Conservation (phyloP, 1,139 yeast genomes). For the Nakaseomyces nivariensis region DNA sequence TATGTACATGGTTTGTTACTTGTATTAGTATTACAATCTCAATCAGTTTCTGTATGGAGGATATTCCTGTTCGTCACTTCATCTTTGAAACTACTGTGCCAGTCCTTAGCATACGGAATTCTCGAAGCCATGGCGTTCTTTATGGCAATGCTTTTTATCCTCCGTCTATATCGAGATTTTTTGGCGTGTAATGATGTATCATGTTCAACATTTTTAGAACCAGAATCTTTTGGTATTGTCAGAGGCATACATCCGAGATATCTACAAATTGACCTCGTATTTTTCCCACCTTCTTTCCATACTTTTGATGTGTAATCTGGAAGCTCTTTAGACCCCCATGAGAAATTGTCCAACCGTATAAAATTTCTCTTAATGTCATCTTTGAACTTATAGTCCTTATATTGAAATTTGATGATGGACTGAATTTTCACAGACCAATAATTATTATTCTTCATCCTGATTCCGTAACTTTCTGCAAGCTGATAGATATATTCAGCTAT, state of each 20-base stretch:
- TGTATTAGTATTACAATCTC: background rate
- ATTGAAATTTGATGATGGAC: conserved; percentile 12
- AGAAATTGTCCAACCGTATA: background rate
- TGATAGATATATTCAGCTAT: conserved; percentile 13
- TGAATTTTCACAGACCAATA: conserved; percentile 23
- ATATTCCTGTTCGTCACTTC: conserved; percentile 15
- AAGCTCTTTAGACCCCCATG: background rate
- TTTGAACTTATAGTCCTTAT: conserved; percentile 3
- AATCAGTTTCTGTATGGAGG: background rate
- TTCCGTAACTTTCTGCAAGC: background rate
- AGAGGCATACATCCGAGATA: conserved; percentile 21
- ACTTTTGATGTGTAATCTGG: conserved; percentile 7
- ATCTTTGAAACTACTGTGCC: conserved; percentile 15
- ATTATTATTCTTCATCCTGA: conserved; percentile 9
- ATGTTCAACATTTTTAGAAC: background rate
- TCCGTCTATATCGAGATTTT: conserved; percentile 14
- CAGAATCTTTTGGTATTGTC: background rate
- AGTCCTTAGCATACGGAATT: conserved; percentile 17
- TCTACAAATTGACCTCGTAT: conserved; percentile 12
- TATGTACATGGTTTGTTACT: background rate
- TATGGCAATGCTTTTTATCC: conserved; percentile 19
- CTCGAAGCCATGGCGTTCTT: conserved; percentile 18
- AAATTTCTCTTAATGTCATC: background rate
- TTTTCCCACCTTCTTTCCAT: conserved; percentile 14
- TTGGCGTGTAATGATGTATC: conserved; percentile 3